phyloP scores from a whole-genome alignment of 306 rosid species.

The Oxytropis ochrocephala region DNA sequence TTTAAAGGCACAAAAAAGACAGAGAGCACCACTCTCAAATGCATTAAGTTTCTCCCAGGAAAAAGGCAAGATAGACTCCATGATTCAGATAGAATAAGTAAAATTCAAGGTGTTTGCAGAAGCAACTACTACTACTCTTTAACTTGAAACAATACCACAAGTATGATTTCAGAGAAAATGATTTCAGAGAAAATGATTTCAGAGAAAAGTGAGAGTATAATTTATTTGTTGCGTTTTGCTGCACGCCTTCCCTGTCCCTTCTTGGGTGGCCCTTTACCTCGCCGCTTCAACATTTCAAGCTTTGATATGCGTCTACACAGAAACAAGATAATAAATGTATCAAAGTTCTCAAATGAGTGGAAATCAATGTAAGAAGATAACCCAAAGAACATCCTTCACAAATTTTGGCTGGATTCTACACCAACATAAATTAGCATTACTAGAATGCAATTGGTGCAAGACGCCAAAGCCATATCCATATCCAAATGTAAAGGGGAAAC shows the following conservation, averaged over 20 bases:
- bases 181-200: background rate
- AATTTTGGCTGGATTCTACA: background rate
- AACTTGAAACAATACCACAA: conserved; percentile 14
- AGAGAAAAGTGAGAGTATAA: conserved; percentile 11
- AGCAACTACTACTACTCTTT: conserved; percentile 9
- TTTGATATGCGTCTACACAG: conserved; percentile 61
- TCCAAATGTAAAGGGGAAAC: background rate
- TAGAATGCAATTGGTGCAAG: conserved; percentile 10
- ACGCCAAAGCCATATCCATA: background rate
- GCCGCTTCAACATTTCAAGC: conserved; percentile 93
- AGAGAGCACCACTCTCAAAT: background rate
- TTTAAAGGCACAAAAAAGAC: background rate
- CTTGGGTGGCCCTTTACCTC: conserved; percentile 93
- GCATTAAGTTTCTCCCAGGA: background rate
- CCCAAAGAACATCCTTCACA: conserved; percentile 16
- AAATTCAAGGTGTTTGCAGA: conserved; percentile 2
- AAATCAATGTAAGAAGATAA: conserved; percentile 7
- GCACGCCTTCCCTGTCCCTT: conserved; percentile 91
- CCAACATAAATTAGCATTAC: background rate
- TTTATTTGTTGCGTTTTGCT: conserved; percentile 65
- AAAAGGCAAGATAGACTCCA: background rate
- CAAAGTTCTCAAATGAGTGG: background rate
- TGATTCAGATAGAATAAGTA: background rate
- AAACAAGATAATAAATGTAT: conserved; percentile 8
- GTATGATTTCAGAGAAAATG: background rate